A percentile compares a stretch with the other conserved stretches of the same genome.
Conservation (phyloP, 257 asterid species). For the Lycium ferocissimum region DNA sequence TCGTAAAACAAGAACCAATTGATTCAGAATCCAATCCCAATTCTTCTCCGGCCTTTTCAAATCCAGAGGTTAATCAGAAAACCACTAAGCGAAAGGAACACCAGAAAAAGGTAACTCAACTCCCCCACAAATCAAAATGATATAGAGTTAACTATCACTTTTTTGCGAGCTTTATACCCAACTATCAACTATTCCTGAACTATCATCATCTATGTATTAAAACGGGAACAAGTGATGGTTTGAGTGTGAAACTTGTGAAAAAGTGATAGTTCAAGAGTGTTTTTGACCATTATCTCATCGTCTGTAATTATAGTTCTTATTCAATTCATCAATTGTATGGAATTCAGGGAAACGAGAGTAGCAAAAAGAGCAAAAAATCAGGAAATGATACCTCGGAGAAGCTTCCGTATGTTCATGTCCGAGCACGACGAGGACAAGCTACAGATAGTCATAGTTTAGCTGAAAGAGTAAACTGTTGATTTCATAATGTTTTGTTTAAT, state of each 20-base stretch:
- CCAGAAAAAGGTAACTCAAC: conserved; percentile 72
- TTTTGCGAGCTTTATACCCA: no score
- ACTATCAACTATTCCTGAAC: no score
- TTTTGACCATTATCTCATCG: not conserved
- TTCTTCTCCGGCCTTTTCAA: conserved; percentile 62
- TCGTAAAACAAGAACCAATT: conserved; percentile 74
- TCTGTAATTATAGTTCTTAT: not conserved
- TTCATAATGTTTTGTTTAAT: conserved; percentile 32
- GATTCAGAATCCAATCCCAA: conserved; percentile 65
- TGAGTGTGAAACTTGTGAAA: no score
- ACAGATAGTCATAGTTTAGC: conserved; percentile 99
- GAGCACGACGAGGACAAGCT: conserved; percentile 99
- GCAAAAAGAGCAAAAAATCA: conserved; percentile 68
- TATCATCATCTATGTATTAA: no score
- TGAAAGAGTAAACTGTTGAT: conserved; percentile 67
- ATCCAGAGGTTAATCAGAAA: conserved; percentile 51
- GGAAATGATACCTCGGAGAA: conserved; percentile 61
- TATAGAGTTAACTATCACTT: no score
- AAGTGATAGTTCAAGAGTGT: not conserved
- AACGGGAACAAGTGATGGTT: no score
- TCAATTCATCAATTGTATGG: not conserved
- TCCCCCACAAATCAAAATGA: no score
- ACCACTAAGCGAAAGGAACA: conserved; percentile 76
- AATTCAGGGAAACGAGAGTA: conserved; percentile 62
- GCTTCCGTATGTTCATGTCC: conserved; percentile 85